phyloP scores from a whole-genome alignment of 306 rosid species.

The Cucurbita pepo region DNA sequence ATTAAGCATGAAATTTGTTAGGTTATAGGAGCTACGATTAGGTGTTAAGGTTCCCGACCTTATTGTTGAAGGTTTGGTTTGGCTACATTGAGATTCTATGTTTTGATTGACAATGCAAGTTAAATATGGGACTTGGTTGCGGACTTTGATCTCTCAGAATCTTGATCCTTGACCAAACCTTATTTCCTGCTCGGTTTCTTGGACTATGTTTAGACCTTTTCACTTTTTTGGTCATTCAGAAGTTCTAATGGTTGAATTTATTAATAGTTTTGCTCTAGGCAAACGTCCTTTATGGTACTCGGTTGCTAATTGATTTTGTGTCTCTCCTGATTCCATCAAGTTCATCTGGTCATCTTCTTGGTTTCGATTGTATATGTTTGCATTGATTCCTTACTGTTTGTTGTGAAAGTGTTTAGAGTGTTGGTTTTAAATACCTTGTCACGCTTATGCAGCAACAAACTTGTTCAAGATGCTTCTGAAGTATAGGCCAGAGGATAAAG shows the following conservation, averaged over 20 bases:
- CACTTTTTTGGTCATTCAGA: not conserved
- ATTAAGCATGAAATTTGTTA: not conserved
- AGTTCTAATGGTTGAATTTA: not conserved
- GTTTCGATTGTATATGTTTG: not conserved
- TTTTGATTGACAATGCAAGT: not conserved
- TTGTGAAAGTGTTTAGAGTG: not conserved
- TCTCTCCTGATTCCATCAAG: not conserved
- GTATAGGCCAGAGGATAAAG: slow-evolving; percentile 68
- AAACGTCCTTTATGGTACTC: not conserved
- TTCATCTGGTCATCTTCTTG: not conserved
- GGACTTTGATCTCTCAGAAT: not conserved
- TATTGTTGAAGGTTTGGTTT: not conserved
- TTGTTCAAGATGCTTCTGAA: slow-evolving; percentile 62
- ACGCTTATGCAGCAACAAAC: slow-evolving; percentile 34
- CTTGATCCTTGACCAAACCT: not conserved
- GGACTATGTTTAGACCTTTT: not conserved
- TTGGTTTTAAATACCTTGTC: not conserved
- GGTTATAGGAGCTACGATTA: not conserved
- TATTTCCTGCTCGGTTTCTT: not conserved
- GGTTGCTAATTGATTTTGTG: not conserved
- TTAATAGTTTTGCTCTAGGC: not conserved
- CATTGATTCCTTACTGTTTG: not conserved
- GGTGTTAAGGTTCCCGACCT: not conserved
- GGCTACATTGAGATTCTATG: not conserved
- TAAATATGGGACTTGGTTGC: not conserved